A percentile compares a stretch with the other conserved stretches of the same genome.
These are phyloP conservation scores for Prototheca cutis DNA, from an alignment of 163 green algal genomes.

Conservation along the genomic window DNA sequence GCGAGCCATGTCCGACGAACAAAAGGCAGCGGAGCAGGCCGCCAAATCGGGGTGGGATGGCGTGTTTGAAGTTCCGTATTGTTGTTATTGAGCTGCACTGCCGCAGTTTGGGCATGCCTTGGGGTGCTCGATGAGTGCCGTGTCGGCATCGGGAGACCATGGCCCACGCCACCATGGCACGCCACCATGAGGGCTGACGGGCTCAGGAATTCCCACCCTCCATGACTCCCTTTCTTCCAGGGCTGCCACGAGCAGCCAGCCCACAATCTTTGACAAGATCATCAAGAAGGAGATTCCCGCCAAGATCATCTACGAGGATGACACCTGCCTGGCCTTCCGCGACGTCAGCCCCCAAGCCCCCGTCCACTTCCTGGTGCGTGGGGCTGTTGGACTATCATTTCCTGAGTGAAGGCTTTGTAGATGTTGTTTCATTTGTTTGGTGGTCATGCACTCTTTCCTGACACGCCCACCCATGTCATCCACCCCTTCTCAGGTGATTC, in stretches of 20 bases:
- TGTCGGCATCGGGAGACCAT: no score
- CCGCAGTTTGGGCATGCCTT: no score
- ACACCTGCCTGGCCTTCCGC: slow-evolving; percentile 81
- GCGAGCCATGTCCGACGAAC: no score
- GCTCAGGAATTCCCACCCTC: no score
- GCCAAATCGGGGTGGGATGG: no score
- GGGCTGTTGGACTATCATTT: background rate
- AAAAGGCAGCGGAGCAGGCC: no score
- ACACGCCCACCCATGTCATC: background rate
- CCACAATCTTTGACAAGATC: slow-evolving; percentile 99
- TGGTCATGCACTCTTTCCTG: slow-evolving; percentile 18
- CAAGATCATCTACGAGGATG: slow-evolving; percentile 90
- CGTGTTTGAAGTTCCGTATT: no score
- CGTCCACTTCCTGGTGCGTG: slow-evolving; percentile 73
- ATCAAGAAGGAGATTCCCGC: slow-evolving; percentile 81
- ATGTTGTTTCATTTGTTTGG: background rate
- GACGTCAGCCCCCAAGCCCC: slow-evolving; percentile 86
- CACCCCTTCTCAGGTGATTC: slow-evolving; percentile 54
- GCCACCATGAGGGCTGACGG: no score
- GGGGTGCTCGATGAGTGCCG: no score
- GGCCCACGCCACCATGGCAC: no score
- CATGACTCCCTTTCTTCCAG: no score
- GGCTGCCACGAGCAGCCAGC: slow-evolving; percentile 45
- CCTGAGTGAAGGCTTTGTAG: background rate
- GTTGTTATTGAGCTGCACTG: no score